Conservation (phyloP, 305 asterid genomes). For the Fraxinus paxiana region DNA sequence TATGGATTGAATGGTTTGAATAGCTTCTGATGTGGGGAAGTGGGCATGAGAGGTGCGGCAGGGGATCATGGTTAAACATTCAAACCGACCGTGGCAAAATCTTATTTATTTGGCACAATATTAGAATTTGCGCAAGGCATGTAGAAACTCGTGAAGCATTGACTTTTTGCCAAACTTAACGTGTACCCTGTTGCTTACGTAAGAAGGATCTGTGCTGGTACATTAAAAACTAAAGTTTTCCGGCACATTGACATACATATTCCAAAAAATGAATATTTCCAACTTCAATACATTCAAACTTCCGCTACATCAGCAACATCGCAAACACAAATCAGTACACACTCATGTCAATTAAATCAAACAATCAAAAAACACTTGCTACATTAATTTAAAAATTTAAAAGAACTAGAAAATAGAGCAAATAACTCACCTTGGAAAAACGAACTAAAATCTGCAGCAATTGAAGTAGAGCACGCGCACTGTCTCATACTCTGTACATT, state of each 20-base stretch:
- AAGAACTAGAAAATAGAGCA: neutral
- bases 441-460: slow-evolving; percentile 26
- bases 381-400: neutral
- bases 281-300: neutral
- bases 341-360: neutral
- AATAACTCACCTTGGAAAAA: slow-evolving; percentile 24
- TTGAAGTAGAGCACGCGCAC: slow-evolving; percentile 59
- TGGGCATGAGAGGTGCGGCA: neutral
- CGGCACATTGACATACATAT: neutral
- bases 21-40: neutral
- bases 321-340: neutral
- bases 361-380: neutral
- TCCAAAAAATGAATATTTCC: neutral
- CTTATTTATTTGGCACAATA: neutral
- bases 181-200: neutral
- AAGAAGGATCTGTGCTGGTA: neutral
- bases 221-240: neutral
- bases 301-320: neutral
- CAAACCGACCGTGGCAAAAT: neutral
- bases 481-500: slow-evolving; percentile 34
- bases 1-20: neutral
- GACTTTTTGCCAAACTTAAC: neutral
- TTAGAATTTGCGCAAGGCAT: neutral
- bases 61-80: neutral
- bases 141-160: neutral